These are phyloP conservation scores for Xylaria sp. DNA, from an alignment of 2,329 filamentous ascomycete species.

Conservation along the genomic window DNA sequence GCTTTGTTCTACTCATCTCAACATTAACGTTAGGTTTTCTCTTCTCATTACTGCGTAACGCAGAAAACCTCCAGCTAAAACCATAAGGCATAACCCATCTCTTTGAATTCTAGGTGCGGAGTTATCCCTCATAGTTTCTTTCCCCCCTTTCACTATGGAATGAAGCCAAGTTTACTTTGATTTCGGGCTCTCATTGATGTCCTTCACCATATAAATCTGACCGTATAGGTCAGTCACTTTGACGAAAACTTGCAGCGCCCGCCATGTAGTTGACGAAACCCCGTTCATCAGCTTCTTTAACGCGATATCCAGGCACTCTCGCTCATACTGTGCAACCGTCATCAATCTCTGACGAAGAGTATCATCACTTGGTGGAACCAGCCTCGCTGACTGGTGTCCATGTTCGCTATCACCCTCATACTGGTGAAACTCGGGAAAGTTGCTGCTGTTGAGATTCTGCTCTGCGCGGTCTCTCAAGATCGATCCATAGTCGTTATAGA, in stretches of 20 bases:
- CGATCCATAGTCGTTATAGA: constrained; percentile 51
- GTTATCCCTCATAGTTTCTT: too few species aligned
- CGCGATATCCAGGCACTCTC: constrained; percentile 1
- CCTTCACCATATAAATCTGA: constrained; percentile 49
- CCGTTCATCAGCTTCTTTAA: neutral
- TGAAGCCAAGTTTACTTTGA: too few species aligned
- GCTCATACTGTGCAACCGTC: constrained; percentile 24
- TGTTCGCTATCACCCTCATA: neutral
- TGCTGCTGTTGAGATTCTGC: constrained; percentile 46
- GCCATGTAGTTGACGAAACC: too few species aligned
- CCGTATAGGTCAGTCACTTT: constrained; percentile 50
- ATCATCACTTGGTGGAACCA: neutral
- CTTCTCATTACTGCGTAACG: too few species aligned
- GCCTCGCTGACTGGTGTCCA: neutral
- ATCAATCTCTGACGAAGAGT: neutral
- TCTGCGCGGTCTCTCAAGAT: constrained; percentile 44
- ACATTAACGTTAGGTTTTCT: too few species aligned
- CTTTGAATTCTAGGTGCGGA: too few species aligned
- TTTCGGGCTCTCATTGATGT: constrained; percentile 33
- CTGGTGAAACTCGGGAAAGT: constrained; percentile 48
- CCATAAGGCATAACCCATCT: too few species aligned
- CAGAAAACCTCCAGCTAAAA: too few species aligned
- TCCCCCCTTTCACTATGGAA: too few species aligned
- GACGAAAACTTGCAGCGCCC: constrained; percentile 40
- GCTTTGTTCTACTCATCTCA: too few species aligned